phyloP scores from a whole-genome alignment of 176 grass and related monocot genomes.

The Typha latifolia region DNA sequence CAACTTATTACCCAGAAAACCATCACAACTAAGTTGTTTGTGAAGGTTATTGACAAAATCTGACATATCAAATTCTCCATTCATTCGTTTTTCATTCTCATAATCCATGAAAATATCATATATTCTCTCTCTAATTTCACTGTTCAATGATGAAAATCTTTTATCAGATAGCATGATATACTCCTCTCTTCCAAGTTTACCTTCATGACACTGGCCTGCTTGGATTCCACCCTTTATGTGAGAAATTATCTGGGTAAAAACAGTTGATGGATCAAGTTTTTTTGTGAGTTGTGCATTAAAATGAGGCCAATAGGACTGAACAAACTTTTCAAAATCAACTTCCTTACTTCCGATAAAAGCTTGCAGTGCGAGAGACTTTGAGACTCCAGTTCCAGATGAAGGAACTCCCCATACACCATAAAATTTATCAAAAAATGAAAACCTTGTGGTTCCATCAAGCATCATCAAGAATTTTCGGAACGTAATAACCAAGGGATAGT shows the following conservation, averaged over 20 bases:
- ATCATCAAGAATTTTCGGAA: conserved; percentile 75
- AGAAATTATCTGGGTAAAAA: conserved; percentile 88
- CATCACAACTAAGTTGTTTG: conserved; percentile 19
- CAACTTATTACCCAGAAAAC: conserved; percentile 39
- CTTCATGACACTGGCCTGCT: not conserved
- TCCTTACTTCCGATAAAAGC: conserved; percentile 58
- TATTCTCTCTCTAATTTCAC: conserved; percentile 37
- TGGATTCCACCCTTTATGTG: conserved; percentile 61
- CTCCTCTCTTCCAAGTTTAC: conserved; percentile 30
- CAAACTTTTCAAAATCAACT: conserved; percentile 73
- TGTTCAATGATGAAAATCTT: conserved; percentile 51
- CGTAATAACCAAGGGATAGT: conserved; percentile 75
- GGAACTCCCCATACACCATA: conserved; percentile 25
- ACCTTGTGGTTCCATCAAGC: conserved; percentile 63
- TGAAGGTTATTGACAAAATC: conserved; percentile 76
- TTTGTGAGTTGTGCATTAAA: conserved; percentile 58
- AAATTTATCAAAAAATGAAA: conserved; percentile 66
- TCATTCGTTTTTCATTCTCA: conserved; percentile 43
- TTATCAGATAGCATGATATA: conserved; percentile 61
- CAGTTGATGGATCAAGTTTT: conserved; percentile 62
- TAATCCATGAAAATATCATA: conserved; percentile 82
- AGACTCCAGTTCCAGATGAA: conserved; percentile 29
- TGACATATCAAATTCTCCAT: conserved; percentile 64
- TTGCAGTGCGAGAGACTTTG: conserved; percentile 42
- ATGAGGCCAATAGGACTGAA: conserved; percentile 58